These are phyloP conservation scores for Colletotrichum godetiae DNA, from an alignment of 2,329 filamentous ascomycete species.

Conservation along the genomic window DNA sequence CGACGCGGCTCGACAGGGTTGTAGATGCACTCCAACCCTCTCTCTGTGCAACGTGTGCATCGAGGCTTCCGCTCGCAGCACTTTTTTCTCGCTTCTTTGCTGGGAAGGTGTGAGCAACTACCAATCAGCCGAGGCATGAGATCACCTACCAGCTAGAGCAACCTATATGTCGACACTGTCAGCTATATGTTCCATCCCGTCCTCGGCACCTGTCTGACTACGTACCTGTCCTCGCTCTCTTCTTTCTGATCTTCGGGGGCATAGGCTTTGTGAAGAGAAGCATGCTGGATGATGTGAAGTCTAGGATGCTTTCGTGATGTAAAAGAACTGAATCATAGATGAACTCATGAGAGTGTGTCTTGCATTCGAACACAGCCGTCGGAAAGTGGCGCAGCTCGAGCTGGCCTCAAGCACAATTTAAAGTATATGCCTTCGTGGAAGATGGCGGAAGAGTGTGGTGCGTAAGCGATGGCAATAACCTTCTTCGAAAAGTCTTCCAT, in stretches of 20 bases:
- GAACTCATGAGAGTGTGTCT: not conserved
- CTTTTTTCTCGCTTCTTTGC: constrained; percentile 62
- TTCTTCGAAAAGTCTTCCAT: not conserved
- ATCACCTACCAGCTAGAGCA: constrained; percentile 61
- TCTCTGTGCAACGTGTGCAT: constrained; percentile 62
- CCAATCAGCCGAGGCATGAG: not conserved
- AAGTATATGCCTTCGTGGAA: not conserved
- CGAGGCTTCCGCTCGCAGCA: constrained; percentile 63
- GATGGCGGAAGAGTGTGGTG: not conserved
- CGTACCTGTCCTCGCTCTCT: not conserved
- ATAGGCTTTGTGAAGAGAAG: not conserved
- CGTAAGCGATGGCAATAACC: not conserved
- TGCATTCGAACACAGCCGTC: not conserved
- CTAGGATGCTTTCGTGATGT: not conserved
- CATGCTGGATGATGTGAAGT: not conserved
- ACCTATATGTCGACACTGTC: constrained; percentile 46
- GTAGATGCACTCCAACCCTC: constrained; percentile 59
- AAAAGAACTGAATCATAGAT: not conserved
- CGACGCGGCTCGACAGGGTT: constrained; percentile 55
- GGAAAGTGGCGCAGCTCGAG: not conserved
- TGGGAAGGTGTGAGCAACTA: not conserved
- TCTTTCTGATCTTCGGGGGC: not conserved
- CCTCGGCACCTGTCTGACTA: not conserved
- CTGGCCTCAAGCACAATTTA: not conserved
- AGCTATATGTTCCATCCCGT: not conserved